phyloP scores from a whole-genome alignment of 331 rosid genomes.

The Rosa hybrid region DNA sequence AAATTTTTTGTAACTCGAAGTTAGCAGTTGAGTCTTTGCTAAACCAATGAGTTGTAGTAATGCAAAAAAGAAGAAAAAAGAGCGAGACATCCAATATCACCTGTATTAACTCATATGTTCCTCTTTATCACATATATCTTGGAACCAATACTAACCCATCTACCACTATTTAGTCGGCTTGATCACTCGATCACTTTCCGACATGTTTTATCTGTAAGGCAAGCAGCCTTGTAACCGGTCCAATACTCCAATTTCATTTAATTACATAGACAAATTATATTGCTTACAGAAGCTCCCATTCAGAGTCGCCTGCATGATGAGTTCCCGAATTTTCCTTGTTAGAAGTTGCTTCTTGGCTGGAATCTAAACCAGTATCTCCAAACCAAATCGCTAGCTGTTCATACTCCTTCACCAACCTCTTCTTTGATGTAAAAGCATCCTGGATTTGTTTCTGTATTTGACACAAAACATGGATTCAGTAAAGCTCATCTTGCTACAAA shows the following conservation, averaged over 20 bases:
- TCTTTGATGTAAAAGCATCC: conserved; percentile 72
- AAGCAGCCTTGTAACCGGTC: conserved; percentile 12
- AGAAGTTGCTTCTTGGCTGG: conserved; percentile 26
- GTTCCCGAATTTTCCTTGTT: conserved; percentile 23
- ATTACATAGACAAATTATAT: conserved; percentile 25
- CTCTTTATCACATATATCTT: neutral
- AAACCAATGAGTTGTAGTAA: neutral
- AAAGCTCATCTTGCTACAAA: neutral
- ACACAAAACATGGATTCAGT: conserved; percentile 6
- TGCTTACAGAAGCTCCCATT: conserved; percentile 82
- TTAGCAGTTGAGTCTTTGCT: neutral
- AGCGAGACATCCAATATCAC: neutral
- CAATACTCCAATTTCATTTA: conserved; percentile 29
- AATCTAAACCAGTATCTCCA: conserved; percentile 59
- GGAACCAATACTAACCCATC: neutral
- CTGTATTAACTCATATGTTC: conserved; percentile 1
- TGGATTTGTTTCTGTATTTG: conserved; percentile 60
- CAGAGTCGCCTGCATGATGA: conserved; percentile 54
- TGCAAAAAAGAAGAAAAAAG: neutral
- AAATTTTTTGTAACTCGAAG: conserved; percentile 33
- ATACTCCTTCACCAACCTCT: conserved; percentile 74
- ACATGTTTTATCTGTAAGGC: conserved; percentile 14
- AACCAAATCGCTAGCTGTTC: conserved; percentile 85
- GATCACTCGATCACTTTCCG: conserved; percentile 2
- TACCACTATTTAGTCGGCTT: neutral